phyloP scores from a whole-genome alignment of 2,329 filamentous ascomycete species.

The Penicillium frequentans region DNA sequence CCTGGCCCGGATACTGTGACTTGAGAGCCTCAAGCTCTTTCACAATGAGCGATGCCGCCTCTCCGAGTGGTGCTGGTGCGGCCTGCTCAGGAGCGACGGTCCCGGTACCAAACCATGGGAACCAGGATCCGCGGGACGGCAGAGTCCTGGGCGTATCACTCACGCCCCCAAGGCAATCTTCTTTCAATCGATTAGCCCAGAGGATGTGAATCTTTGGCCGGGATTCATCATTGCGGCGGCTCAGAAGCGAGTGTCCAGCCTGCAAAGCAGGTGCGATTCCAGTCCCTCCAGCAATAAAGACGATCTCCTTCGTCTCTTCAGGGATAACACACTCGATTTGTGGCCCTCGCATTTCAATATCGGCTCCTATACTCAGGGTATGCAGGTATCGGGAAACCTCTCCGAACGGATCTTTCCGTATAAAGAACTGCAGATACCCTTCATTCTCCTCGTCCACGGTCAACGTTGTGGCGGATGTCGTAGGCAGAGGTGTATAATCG shows the following conservation, averaged over 20 bases:
- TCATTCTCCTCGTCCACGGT: conserved; percentile 29
- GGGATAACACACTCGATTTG: conserved; percentile 66
- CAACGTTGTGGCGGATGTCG: conserved; percentile 22
- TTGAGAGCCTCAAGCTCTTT: conserved; percentile 65
- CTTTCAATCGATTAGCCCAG: conserved; percentile 73
- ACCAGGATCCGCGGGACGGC: conserved; percentile 26
- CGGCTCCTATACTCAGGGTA: conserved; percentile 60
- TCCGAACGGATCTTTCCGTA: conserved; percentile 74
- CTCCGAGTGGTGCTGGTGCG: neutral
- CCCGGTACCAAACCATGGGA: conserved; percentile 27
- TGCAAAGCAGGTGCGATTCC: conserved; percentile 90
- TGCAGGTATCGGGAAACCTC: conserved; percentile 85
- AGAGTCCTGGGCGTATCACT: conserved; percentile 45
- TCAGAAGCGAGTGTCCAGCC: conserved; percentile 62
- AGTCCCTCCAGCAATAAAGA: conserved; percentile 90
- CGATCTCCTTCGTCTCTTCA: conserved; percentile 57
- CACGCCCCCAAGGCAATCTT: conserved; percentile 64
- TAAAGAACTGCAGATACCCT: conserved; percentile 66
- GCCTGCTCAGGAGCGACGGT: neutral
- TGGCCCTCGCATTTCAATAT: conserved; percentile 77
- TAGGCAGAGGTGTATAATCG: conserved; percentile 81
- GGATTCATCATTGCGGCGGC: conserved; percentile 27
- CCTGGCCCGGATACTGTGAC: conserved; percentile 52
- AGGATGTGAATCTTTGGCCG: conserved; percentile 66
- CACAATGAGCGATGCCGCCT: conserved; percentile 48